phyloP scores from a whole-genome alignment of 2,329 filamentous ascomycete genomes.

The Colletotrichum eremochloae region DNA sequence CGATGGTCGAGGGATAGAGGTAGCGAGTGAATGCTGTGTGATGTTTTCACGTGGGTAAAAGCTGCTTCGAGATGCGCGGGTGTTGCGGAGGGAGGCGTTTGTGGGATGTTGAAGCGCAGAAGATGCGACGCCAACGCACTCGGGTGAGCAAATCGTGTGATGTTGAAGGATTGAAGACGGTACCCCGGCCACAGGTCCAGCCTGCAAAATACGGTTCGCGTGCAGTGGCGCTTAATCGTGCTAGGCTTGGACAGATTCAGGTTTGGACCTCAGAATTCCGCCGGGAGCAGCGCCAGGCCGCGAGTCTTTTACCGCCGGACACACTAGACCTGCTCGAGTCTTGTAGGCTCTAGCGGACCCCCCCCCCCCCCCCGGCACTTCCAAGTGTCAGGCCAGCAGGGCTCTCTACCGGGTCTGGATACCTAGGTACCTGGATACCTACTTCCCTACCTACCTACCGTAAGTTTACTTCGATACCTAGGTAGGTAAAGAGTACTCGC shows the following conservation, averaged over 20 bases:
- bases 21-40: background rate
- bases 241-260: slow-evolving; percentile 14
- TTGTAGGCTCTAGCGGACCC: slow-evolving; percentile 9
- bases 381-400: slow-evolving; percentile 18
- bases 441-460: background rate
- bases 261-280: slow-evolving; percentile 37
- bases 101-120: slow-evolving; percentile 21
- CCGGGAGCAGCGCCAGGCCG: slow-evolving; percentile 26
- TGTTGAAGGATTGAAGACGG: slow-evolving; percentile 44
- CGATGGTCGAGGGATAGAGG: slow-evolving; percentile 16
- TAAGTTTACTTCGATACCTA: no score
- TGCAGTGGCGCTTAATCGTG: slow-evolving; percentile 41
- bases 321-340: slow-evolving; percentile 31
- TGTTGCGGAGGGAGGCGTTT: slow-evolving; percentile 9
- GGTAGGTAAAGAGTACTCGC: background rate
- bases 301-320: slow-evolving; percentile 27
- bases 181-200: slow-evolving; percentile 32
- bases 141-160: slow-evolving; percentile 39
- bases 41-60: background rate
- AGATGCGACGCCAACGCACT: slow-evolving; percentile 34
- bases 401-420: background rate
- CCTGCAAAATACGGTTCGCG: slow-evolving; percentile 43
- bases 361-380: slow-evolving; percentile 25
- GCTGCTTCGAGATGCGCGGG: background rate
- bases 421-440: background rate